Percentiles rank a stretch among this genome's conserved stretches.
These are phyloP conservation scores for Arctium minus DNA, from an alignment of 129 eudicot species.

Conservation along the genomic window DNA sequence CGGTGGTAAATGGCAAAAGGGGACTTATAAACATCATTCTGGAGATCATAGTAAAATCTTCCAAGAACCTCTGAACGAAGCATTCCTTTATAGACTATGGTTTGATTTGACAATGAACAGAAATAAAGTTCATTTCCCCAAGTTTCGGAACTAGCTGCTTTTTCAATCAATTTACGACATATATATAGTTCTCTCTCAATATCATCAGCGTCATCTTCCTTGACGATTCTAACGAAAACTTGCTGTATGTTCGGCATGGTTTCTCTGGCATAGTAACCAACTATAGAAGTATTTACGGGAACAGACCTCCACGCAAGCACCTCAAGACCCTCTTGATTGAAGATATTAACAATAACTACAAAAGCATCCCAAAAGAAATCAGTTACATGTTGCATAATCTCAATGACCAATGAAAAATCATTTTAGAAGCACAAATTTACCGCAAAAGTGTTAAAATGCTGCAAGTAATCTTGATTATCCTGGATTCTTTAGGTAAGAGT, in stretches of 20 bases:
- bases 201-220: conserved; percentile 81
- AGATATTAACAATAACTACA: conserved; percentile 67
- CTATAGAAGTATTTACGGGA: conserved; percentile 77
- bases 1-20: conserved; percentile 96
- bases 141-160: conserved; percentile 54
- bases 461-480: not conserved
- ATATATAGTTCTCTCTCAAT: conserved; percentile 92
- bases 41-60: conserved; percentile 79
- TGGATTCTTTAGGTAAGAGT: not conserved
- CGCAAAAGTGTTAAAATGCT: not conserved
- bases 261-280: conserved; percentile 83
- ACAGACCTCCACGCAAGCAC: conserved; percentile 99
- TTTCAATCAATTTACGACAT: conserved; percentile 89
- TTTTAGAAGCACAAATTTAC: not conserved
- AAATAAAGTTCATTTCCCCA: conserved; percentile 96
- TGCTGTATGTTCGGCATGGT: conserved; percentile 97
- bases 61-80: conserved; percentile 97
- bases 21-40: conserved; percentile 63
- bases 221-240: conserved; percentile 68
- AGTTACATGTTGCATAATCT: not conserved
- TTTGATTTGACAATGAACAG: conserved; percentile 92
- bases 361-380: conserved; percentile 15
- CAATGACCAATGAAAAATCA: not conserved
- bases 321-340: conserved; percentile 92
- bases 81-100: conserved; percentile 98